A percentile compares a stretch with the other conserved stretches of the same genome.
Evolutionary conservation across 2,329 filamentous ascomycete species (phyloP).

Genomic region (Monosporascus sp.): DNA sequence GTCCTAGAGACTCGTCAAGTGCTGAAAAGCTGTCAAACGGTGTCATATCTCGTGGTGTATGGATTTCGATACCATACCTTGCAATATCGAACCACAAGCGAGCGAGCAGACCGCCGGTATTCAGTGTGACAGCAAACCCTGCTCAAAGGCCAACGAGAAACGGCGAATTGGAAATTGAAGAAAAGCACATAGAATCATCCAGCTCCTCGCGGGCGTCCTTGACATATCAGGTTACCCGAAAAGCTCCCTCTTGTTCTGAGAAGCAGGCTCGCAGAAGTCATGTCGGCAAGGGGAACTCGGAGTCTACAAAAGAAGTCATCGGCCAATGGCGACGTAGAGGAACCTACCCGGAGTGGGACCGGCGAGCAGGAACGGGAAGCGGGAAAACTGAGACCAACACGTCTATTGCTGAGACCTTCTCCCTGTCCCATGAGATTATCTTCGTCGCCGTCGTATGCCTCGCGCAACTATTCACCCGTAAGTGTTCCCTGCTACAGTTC

Average conservation of each 20-base stretch:
- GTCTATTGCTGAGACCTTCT: conserved; percentile 13
- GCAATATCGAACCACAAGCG: too few species aligned
- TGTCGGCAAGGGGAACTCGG: background rate
- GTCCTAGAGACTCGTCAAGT: too few species aligned
- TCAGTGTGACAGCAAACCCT: too few species aligned
- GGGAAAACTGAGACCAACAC: conserved; percentile 7
- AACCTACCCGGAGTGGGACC: background rate
- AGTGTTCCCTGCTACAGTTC: conserved; percentile 1
- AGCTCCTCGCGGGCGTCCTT: too few species aligned
- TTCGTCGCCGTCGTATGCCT: conserved; percentile 16
- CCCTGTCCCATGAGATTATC: conserved; percentile 11
- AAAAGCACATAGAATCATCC: too few species aligned
- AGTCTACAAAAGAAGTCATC: conserved; percentile 6
- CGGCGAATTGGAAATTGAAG: too few species aligned
- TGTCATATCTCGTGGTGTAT: too few species aligned
- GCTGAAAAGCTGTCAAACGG: too few species aligned
- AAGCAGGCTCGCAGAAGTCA: background rate
- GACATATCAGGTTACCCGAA: too few species aligned
- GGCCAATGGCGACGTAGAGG: conserved; percentile 7
- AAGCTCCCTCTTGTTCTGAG: background rate
- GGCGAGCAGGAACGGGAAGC: background rate
- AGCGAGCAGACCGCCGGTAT: too few species aligned
- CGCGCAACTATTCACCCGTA: conserved; percentile 17
- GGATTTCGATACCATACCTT: too few species aligned
- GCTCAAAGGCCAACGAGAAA: too few species aligned